These are phyloP conservation scores for Tillandsia leiboldiana DNA, from an alignment of 176 grass and related monocot genomes.

Conservation along the genomic window DNA sequence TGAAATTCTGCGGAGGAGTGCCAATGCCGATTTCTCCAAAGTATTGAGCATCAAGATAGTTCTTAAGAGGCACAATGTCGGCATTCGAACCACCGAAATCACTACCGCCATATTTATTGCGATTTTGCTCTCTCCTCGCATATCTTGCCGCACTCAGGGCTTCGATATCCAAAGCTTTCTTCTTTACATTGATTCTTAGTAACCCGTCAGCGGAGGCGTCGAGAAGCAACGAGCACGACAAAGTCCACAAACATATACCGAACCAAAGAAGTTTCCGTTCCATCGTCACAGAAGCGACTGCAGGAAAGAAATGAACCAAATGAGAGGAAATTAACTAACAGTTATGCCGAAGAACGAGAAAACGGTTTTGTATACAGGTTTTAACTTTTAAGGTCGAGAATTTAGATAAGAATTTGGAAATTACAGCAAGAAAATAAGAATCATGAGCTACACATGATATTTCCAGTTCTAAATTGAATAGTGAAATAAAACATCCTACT, in stretches of 20 bases:
- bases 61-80: slow-evolving; percentile 56
- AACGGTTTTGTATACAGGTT: background rate
- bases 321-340: no score
- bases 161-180: slow-evolving; percentile 30
- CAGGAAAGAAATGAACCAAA: background rate
- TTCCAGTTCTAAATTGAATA: no score
- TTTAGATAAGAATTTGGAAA: no score
- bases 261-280: slow-evolving; percentile 16
- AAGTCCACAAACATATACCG: slow-evolving; percentile 38
- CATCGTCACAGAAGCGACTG: slow-evolving; percentile 27
- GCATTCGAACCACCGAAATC: slow-evolving; percentile 19
- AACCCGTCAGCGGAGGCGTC: slow-evolving; percentile 29
- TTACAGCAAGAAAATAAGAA: no score
- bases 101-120: background rate
- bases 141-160: slow-evolving; percentile 30
- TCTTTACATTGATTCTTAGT: slow-evolving; percentile 49
- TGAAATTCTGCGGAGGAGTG: slow-evolving; percentile 77
- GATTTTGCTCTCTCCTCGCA: slow-evolving; percentile 16
- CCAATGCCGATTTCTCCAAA: slow-evolving; percentile 68
- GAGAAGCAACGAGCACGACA: slow-evolving; percentile 25
- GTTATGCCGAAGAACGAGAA: background rate
- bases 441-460: no score
- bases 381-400: background rate
- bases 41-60: slow-evolving; percentile 92
- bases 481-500: no score